A percentile compares a stretch with the other conserved stretches of the same genome.
These are phyloP conservation scores for Eremochloa ophiuroides DNA, from an alignment of 176 grass and related monocot species.

Conservation along the genomic window DNA sequence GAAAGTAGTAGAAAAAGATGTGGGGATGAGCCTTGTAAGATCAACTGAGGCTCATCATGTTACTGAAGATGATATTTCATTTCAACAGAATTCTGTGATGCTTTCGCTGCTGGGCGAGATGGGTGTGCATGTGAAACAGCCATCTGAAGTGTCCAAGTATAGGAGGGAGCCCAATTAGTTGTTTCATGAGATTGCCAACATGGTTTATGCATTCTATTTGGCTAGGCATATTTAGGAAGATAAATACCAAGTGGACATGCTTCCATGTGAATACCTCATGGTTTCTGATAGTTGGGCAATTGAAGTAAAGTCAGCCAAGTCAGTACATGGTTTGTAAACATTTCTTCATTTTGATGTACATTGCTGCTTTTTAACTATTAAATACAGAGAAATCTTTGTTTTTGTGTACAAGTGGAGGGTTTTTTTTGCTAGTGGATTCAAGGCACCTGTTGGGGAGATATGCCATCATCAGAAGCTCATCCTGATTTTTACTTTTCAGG, in stretches of 20 bases:
- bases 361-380: neutral
- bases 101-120: conserved; percentile 31
- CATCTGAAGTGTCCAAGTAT: neutral
- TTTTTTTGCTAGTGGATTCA: conserved; percentile 63
- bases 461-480: neutral
- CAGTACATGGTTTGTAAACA: neutral
- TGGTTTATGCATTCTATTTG: neutral
- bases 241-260: neutral
- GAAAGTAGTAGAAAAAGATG: conserved; percentile 26
- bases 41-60: neutral
- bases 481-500: conserved; percentile 41
- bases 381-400: neutral
- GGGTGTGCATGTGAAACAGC: conserved; percentile 23
- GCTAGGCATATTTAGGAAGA: neutral
- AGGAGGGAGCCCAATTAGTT: neutral
- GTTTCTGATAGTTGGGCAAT: neutral
- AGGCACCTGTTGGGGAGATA: conserved; percentile 15
- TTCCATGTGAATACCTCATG: neutral
- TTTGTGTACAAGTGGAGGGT: conserved; percentile 37
- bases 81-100: conserved; percentile 17
- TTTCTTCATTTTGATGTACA: neutral
- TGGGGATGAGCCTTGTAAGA: conserved; percentile 32
- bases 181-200: neutral
- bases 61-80: neutral
- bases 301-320: neutral